Base-by-base conservation (phyloP, 2,329 filamentous ascomycete genomes). In the Hypoxylon sp. region DNA sequence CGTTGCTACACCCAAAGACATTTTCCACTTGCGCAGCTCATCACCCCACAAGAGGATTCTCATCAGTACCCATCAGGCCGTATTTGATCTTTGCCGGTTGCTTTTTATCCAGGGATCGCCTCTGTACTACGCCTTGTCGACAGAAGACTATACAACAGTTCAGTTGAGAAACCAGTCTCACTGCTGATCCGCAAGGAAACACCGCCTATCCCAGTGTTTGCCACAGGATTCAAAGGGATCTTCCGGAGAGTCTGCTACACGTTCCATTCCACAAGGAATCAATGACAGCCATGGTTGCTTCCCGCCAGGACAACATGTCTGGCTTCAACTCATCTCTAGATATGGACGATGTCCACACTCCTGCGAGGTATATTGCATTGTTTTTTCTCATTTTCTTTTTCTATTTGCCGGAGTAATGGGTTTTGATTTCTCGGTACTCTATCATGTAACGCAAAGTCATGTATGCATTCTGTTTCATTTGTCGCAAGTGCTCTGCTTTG, bases 361-460 rank as follows among this genome's bases (percentile, higher is more conserved):
- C 87, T 76, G 82, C 84, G 81, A 88, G 86, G 86, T 88, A 88
- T 81, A 80, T 81, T 81, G 77, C 76, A 76, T 81, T 86, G 83
- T 82, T 83, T 83, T 83, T 82, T 82, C 82, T 78, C 82, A n/a
- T n/a, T n/a, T 81, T 77, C 58, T 47, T 55, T 61, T 46, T 55
- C 48, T 61, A 74, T 77, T 76, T 76, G 71, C 73, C 78, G 77
- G 76, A 80, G 79, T 79, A 82, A 80, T 78, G 79, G 75, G 76
- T 72, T 81, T 74, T 78, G 73, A 59, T 78, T 79, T 75, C 55
- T 57, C 29, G 54, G 12, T 23, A 23, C 30, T 43, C 32, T 55
- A 41, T 73, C 73, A 69, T 77, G 71, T 79, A 48, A 39, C 74
- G 71, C 71, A 37, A 67, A 68, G 41, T 77, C 74, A 70, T 78